phyloP scores from a whole-genome alignment of 805 yeast genomes.

The Hanseniaspora valbyensis region DNA sequence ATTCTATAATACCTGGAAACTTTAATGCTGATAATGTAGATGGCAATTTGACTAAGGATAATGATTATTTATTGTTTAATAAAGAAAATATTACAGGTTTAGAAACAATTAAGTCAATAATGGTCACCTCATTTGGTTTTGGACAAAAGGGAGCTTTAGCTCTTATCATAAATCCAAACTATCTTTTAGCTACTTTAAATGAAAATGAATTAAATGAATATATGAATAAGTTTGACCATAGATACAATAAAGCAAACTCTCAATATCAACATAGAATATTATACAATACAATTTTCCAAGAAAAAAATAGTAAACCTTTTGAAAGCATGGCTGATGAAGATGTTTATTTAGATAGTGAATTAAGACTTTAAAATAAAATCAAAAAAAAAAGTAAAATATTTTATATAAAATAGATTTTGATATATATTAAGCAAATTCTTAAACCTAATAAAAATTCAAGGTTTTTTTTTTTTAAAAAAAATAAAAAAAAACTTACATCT shows the following conservation, averaged over 20 bases:
- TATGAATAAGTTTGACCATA: constrained; percentile 49
- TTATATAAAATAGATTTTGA: no score
- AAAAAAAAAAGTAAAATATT: no score
- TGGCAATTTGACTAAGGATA: constrained; percentile 50
- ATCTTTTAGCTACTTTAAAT: constrained; percentile 66
- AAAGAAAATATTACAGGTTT: constrained; percentile 79
- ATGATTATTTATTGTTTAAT: constrained; percentile 75
- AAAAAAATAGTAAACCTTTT: constrained; percentile 81
- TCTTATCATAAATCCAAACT: constrained; percentile 74
- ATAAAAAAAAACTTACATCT: no score
- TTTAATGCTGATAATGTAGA: constrained; percentile 92
- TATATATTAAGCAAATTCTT: no score
- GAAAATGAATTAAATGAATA: constrained; percentile 56
- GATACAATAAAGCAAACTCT: constrained; percentile 70
- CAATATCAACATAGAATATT: constrained; percentile 60
- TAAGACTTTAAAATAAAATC: constrained; percentile 47
- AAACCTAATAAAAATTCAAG: no score
- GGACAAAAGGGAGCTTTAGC: constrained; percentile 97
- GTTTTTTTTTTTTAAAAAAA: no score
- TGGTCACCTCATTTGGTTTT: constrained; percentile 89
- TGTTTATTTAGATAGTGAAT: constrained; percentile 85
- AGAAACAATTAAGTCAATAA: constrained; percentile 54
- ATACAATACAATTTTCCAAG: constrained; percentile 71
- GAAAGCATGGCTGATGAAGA: constrained; percentile 58
- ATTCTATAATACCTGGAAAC: constrained; percentile 90